Base-by-base conservation (phyloP, 1,284 basidiomycete species). In the Violaceomyces palustris region DNA sequence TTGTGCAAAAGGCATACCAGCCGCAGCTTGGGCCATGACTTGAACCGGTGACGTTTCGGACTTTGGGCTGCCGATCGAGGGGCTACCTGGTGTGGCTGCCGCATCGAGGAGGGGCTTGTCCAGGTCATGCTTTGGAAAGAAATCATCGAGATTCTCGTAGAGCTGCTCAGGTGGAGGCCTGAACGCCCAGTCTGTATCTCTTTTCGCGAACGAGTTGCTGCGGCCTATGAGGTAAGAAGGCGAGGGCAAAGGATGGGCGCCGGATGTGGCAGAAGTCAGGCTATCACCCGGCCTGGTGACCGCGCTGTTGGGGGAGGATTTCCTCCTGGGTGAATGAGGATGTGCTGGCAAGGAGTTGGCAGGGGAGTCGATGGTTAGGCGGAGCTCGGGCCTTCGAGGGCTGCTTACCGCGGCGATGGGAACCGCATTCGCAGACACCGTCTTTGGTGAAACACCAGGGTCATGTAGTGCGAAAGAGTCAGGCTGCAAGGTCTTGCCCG, bases 61-160 rank as follows among this genome's bases (percentile, higher is more conserved):
- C 23, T 46, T 51, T 3, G 64, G 54, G 50, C 59, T 52, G 32
- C 47, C 46, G 31, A 63, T 50, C 19, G 73, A 78, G 22, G 89
- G 87, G 12, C 79, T 80, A 24, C 81, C 77, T 0, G 85, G 87
- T 0, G 86, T 83, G 10, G 80, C 79, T 6, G 84, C 74, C 4
- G 72, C 80, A 58, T 97, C 92, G 45, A 97, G 86, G 47, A 98
- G 84, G 1, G 93, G 93, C 70, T 88, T 87, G 75, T 98, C 94
- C 38, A 98, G 81, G 70, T 98, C 92, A 72, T 96, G 88, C 61
- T 87, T 84, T 0, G 92, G 92, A 79, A 99, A 99, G 78, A 89
- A 96, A 57, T 87, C 84, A 65, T 97, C 88, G 6, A 98, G 79
- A 44, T 87, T 84, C 45, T 97, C 87, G 73, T 92, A 91, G 42